phyloP scores from a whole-genome alignment of 228 moss, liverwort and hornwort genomes.

The Sphagnum fallax region DNA sequence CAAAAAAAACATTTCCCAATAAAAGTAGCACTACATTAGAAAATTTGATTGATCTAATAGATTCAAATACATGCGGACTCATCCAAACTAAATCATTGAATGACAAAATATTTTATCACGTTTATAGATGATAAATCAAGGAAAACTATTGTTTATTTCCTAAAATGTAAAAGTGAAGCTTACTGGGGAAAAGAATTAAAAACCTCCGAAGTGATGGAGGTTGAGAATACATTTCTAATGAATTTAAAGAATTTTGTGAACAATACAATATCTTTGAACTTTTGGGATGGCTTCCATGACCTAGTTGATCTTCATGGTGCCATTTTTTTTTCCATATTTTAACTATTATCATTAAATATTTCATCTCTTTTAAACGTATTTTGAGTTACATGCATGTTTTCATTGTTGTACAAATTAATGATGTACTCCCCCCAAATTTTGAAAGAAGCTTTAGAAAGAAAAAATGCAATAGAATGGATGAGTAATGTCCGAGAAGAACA shows the following conservation, averaged over 20 bases:
- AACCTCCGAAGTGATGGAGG: background rate
- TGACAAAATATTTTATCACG: conserved; percentile 5
- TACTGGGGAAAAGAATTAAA: conserved; percentile 2
- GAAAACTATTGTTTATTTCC: conserved; percentile 4
- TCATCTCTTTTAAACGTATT: background rate
- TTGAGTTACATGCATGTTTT: background rate
- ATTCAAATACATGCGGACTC: background rate
- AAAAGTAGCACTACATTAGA: background rate
- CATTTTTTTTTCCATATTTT: too few species aligned
- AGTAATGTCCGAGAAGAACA: background rate
- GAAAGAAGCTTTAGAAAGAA: too few species aligned
- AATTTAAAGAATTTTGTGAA: conserved; percentile 1
- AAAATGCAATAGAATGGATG: background rate
- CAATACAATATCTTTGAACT: background rate
- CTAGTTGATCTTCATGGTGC: too few species aligned
- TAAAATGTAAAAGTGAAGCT: conserved; percentile 5
- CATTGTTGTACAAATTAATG: background rate
- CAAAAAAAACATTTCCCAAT: background rate
- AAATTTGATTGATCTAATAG: background rate
- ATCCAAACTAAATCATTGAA: background rate
- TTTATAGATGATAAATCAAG: conserved; percentile 9
- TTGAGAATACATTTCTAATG: conserved; percentile 2
- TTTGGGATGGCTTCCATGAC: background rate
- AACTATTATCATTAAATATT: too few species aligned
- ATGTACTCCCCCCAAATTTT: too few species aligned